Evolutionary conservation across 2,329 filamentous ascomycete genomes (phyloP).

Genomic region (Ceratocystis diversiconidia): DNA sequence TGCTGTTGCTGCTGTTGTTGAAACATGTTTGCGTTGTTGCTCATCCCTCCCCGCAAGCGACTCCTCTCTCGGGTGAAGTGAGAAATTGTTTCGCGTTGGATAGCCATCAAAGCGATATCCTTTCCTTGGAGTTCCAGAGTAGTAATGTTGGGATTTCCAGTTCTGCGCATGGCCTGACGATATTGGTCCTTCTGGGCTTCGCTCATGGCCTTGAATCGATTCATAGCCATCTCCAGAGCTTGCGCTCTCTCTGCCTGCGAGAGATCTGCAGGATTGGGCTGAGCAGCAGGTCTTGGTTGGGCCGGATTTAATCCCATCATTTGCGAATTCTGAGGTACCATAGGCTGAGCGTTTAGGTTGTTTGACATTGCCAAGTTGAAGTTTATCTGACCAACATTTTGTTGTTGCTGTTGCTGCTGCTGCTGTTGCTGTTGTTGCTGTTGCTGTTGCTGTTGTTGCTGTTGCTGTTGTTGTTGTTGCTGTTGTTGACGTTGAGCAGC

Average conservation of each 20-base stretch:
- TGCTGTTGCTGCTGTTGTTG: conserved; percentile 21
- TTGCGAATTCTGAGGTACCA: conserved; percentile 20
- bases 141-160: background rate
- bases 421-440: conserved; percentile 25
- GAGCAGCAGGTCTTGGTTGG: conserved; percentile 10
- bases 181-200: conserved; percentile 10
- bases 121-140: background rate
- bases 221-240: background rate
- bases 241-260: background rate
- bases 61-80: background rate
- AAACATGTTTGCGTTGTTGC: background rate
- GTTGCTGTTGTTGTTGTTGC: conserved; percentile 12
- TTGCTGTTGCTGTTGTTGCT: conserved; percentile 24
- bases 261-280: background rate
- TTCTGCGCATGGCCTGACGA: background rate
- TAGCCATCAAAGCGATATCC: conserved; percentile 5
- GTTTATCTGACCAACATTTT: conserved; percentile 25
- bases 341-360: conserved; percentile 20
- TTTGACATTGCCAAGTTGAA: conserved; percentile 5
- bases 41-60: background rate
- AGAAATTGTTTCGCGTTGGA: background rate
- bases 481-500: conserved; percentile 24
- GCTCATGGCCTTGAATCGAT: background rate
- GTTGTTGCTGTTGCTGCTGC: conserved; percentile 21
- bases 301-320: conserved; percentile 23